Percentiles rank a stretch among this genome's conserved stretches.
These are phyloP conservation scores for Fusarium sp. DNA, from an alignment of 2,329 filamentous ascomycete genomes.

Conservation along the genomic window DNA sequence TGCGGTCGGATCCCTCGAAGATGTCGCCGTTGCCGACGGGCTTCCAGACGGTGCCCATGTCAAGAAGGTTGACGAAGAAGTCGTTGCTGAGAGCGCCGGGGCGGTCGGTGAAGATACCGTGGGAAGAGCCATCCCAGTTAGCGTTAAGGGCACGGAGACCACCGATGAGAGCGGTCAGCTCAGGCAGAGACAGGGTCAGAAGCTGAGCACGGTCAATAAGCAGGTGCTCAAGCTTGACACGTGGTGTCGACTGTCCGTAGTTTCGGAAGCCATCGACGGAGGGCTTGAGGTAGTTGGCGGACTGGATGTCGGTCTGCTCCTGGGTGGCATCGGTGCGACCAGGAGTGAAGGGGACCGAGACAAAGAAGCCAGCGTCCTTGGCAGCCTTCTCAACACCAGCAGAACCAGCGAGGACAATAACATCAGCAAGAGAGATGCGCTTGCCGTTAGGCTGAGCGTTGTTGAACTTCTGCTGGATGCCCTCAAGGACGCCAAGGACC, in stretches of 20 bases:
- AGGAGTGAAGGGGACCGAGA: constrained; percentile 76
- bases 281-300: constrained; percentile 75
- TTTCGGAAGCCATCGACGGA: constrained; percentile 81
- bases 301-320: constrained; percentile 77
- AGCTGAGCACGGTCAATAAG: constrained; percentile 79
- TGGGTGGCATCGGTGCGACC: constrained; percentile 78
- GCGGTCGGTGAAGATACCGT: constrained; percentile 75
- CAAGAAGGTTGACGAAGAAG: constrained; percentile 84
- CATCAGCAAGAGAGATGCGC: constrained; percentile 80
- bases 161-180: constrained; percentile 77
- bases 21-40: constrained; percentile 59
- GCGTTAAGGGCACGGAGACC: constrained; percentile 76
- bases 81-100: constrained; percentile 80
- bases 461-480: constrained; percentile 76
- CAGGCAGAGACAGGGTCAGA: constrained; percentile 76
- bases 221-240: constrained; percentile 74
- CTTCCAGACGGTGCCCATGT: constrained; percentile 73
- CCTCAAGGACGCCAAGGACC: constrained; percentile 71
- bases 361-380: constrained; percentile 56
- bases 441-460: constrained; percentile 61
- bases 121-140: constrained; percentile 77
- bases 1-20: constrained; percentile 75
- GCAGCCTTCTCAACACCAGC: constrained; percentile 82
- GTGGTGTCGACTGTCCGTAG: constrained; percentile 72
- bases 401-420: constrained; percentile 79